These are phyloP conservation scores for Casuarina cunninghamiana DNA, from an alignment of 306 rosid genomes.

Conservation along the genomic window DNA sequence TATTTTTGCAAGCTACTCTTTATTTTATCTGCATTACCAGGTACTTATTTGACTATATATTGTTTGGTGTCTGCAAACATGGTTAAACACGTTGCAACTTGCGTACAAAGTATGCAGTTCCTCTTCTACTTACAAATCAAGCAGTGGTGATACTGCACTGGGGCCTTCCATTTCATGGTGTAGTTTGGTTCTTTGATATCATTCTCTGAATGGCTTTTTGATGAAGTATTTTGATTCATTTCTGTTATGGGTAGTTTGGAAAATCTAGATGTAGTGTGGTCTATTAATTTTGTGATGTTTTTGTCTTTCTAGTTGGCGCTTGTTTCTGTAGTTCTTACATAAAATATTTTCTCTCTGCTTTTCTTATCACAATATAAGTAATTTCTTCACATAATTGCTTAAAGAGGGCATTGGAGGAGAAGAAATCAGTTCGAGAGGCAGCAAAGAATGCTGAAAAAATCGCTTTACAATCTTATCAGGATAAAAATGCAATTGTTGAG, in stretches of 20 bases:
- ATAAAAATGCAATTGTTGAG: slow-evolving; percentile 62
- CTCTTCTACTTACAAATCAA: slow-evolving; percentile 4
- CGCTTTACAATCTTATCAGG: slow-evolving; percentile 73
- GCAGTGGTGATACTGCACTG: not conserved
- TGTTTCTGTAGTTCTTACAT: slow-evolving; percentile 4
- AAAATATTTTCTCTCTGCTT: slow-evolving; percentile 13
- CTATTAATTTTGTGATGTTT: not conserved
- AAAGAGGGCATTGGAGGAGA: slow-evolving; percentile 86
- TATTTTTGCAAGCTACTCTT: not conserved
- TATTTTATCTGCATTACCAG: not conserved
- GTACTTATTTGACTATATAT: not conserved
- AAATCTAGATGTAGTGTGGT: not conserved
- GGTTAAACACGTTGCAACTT: not conserved
- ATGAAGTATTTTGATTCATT: not conserved
- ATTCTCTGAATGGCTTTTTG: not conserved
- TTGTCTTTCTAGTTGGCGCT: slow-evolving; percentile 8
- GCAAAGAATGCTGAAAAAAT: slow-evolving; percentile 69
- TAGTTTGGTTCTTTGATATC: not conserved
- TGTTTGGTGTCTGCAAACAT: not conserved
- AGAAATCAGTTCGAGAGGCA: slow-evolving; percentile 68
- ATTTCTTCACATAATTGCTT: slow-evolving; percentile 22
- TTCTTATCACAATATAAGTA: slow-evolving; percentile 14
- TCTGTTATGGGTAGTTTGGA: not conserved
- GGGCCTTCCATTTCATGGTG: not conserved
- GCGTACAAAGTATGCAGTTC: not conserved